Evolutionary conservation across 306 rosid species (phyloP).

Genomic region (Ormosia semicastrata): DNA sequence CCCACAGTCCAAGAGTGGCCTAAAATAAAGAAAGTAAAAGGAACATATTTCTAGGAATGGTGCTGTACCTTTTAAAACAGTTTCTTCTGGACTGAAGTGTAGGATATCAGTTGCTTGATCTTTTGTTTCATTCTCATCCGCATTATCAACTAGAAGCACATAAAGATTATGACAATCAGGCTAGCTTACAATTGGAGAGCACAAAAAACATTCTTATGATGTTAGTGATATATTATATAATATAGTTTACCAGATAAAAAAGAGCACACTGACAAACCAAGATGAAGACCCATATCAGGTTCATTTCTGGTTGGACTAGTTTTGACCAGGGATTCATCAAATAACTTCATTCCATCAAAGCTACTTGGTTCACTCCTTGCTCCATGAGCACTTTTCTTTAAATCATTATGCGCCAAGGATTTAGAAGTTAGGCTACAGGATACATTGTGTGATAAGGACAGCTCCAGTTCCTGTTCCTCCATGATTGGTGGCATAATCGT

Average conservation of each 20-base stretch:
- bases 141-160: conserved; percentile 49
- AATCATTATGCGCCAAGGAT: conserved; percentile 39
- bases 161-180: conserved; percentile 35
- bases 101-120: conserved; percentile 45
- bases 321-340: conserved; percentile 40
- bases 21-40: conserved; percentile 16
- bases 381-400: conserved; percentile 39
- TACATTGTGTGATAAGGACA: conserved; percentile 52
- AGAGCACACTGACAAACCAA: conserved; percentile 71
- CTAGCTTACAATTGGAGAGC: conserved; percentile 21
- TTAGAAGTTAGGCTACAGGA: conserved; percentile 50
- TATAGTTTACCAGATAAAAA: conserved; percentile 60
- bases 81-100: conserved; percentile 37
- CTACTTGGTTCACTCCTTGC: conserved; percentile 40
- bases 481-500: conserved; percentile 31
- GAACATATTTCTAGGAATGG: conserved; percentile 24
- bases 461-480: conserved; percentile 57
- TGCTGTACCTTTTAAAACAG: conserved; percentile 43
- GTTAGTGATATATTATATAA: not conserved
- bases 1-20: conserved; percentile 4
- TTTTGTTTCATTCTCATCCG: conserved; percentile 34
- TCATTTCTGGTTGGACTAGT: conserved; percentile 47
- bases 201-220: conserved; percentile 4
- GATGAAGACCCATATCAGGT: conserved; percentile 64
- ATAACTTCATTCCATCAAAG: conserved; percentile 37